phyloP scores from a whole-genome alignment of 345 rosid genomes.

The Noccaea bulbosa region DNA sequence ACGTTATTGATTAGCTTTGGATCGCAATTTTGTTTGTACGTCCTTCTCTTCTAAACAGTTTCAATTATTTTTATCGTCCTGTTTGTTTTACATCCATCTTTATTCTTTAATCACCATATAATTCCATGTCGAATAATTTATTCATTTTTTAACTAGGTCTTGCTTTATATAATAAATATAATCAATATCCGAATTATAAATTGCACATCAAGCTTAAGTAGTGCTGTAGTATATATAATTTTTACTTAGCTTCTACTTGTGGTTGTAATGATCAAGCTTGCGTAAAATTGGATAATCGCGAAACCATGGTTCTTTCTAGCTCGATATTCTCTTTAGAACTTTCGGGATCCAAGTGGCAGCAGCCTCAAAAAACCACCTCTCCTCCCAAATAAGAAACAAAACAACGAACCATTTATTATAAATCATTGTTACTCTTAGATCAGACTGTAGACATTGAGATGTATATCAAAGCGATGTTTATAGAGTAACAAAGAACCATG shows the following conservation, averaged over 20 bases:
- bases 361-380: too few relatives aligned
- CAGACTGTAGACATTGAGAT: not conserved
- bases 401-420: not conserved
- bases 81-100: not conserved
- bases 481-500: not conserved
- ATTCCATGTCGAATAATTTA: not conserved
- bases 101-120: not conserved
- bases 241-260: not conserved
- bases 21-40: constrained; percentile 24
- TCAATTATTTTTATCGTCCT: not conserved
- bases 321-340: not conserved
- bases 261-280: not conserved
- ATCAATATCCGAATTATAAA: not conserved
- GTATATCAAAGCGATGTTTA: not conserved
- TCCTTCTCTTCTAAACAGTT: constrained; percentile 22
- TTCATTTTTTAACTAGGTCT: not conserved
- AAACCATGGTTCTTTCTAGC: not conserved
- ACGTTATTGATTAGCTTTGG: constrained; percentile 36
- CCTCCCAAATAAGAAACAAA: constrained; percentile 15
- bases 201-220: not conserved
- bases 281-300: too few relatives aligned
- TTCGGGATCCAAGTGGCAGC: too few relatives aligned
- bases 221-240: not conserved
- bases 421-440: not conserved
- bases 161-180: not conserved